Base-by-base conservation (phyloP, 2,329 filamentous ascomycete species). In the Lachnellula hyalina region DNA sequence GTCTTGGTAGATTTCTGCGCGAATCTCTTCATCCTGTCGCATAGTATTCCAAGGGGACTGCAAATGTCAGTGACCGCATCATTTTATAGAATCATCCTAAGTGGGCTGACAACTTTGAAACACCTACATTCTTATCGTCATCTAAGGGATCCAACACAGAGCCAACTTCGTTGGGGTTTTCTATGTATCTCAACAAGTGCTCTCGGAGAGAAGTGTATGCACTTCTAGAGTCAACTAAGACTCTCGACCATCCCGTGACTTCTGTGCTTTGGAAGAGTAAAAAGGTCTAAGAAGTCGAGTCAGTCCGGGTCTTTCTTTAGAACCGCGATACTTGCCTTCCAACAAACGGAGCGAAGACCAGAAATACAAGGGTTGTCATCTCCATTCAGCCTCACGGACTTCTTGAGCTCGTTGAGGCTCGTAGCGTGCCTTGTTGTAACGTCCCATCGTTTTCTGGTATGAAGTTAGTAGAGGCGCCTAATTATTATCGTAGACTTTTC, bases 41-140 rank as follows among this genome's bases (percentile, higher is more conserved):
- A 94, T 77, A n/a, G 85, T 85, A 69, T 89, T 86, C 92, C 93
- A 97, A 21, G 92, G 92, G 54, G 91, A 96, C 87, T 96, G 77
- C 61, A 69, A 71, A 62, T 64, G 66, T 76, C 77, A 78, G 77
- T 72, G 74, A 47, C 46, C 9, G 9, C 3, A 25, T 25, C 25
- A 7, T 25, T 21, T 9, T 32, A 17, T 23, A 19, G 15, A 23
- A 45, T 47, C 12, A 19, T 11, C 34, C 25, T 49, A 7, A 68
- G 41, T 61, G 23, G 14, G 42, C 42, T 32, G n/a, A 25, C 38
- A 34, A 47, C n/a, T 14, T 19, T 23, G 15, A 49, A 45, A 47
- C 8, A 64, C 72, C 68, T 70, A 83, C 79, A 63, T 79, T 74
- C 25, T 77, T 74, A 68, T 95, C 90, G 65, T 96, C 93, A 58